Conservation (phyloP, 306 rosid genomes). For the Dryas octopetala region DNA sequence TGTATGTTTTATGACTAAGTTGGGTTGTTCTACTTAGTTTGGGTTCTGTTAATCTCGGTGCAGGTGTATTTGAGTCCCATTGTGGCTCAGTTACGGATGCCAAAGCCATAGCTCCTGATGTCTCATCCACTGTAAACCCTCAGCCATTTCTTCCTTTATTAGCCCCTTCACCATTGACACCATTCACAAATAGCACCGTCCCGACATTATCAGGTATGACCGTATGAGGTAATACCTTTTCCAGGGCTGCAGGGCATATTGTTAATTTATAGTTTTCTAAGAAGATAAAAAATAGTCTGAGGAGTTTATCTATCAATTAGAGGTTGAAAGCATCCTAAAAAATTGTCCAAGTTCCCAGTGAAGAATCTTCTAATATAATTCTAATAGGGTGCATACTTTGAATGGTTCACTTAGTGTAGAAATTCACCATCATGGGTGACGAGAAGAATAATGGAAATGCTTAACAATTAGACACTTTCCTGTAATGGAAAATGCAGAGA, state of each 20-base stretch:
- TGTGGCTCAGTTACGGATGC: constrained; percentile 23
- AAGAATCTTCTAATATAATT: background rate
- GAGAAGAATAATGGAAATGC: background rate
- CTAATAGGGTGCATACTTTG: background rate
- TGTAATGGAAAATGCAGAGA: background rate
- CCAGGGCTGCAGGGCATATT: background rate
- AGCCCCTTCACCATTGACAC: constrained; percentile 56
- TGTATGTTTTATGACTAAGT: background rate
- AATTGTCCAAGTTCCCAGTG: background rate
- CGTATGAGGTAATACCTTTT: constrained; percentile 12
- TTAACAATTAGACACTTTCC: background rate
- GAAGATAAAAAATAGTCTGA: background rate
- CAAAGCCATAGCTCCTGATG: constrained; percentile 35
- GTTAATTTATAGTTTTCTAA: background rate
- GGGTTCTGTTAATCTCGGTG: constrained; percentile 2
- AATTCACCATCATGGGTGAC: background rate
- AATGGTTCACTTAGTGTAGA: background rate
- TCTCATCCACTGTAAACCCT: constrained; percentile 38
- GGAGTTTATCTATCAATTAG: background rate
- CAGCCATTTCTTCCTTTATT: constrained; percentile 57
- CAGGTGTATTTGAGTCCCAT: constrained; percentile 37
- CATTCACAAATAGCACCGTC: constrained; percentile 41
- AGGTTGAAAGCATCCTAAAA: background rate
- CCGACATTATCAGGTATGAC: constrained; percentile 50
- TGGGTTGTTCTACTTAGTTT: background rate